These are phyloP conservation scores for Trifolium subterraneum DNA, from an alignment of 306 rosid species.

Conservation along the genomic window DNA sequence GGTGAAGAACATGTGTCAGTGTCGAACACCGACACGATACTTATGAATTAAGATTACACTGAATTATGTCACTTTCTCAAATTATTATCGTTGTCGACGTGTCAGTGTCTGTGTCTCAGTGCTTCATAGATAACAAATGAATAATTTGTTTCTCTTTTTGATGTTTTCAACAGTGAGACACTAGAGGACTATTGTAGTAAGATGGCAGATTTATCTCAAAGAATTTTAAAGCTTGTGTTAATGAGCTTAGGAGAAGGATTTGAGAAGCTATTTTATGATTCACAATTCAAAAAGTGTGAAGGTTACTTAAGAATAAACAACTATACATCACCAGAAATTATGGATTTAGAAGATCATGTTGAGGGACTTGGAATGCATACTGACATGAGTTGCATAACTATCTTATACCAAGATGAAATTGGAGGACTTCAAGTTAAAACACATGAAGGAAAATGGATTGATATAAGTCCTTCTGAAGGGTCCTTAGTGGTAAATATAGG, in stretches of 20 bases:
- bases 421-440: conserved; percentile 94
- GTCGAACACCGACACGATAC: too few relatives aligned
- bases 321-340: conserved; percentile 62
- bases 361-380: conserved; percentile 99
- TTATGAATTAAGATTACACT: too few relatives aligned
- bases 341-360: conserved; percentile 49
- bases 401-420: conserved; percentile 77
- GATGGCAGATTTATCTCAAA: conserved; percentile 77
- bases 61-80: too few relatives aligned
- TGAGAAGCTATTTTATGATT: conserved; percentile 54
- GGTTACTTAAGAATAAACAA: conserved; percentile 91
- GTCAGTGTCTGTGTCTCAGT: too few relatives aligned
- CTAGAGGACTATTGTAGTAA: conserved; percentile 84
- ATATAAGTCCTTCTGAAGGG: conserved; percentile 76
- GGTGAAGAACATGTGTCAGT: too few relatives aligned
- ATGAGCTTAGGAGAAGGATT: conserved; percentile 73
- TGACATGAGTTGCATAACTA: conserved; percentile 92
- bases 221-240: conserved; percentile 58
- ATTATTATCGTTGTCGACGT: too few relatives aligned
- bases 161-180: conserved; percentile 59
- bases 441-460: conserved; percentile 80
- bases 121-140: neutral
- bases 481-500: conserved; percentile 87
- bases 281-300: conserved; percentile 76
- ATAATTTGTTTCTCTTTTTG: conserved; percentile 16